Base-by-base conservation (phyloP, 805 yeast genomes). In the Kluyveromyces wickerhamii region DNA sequence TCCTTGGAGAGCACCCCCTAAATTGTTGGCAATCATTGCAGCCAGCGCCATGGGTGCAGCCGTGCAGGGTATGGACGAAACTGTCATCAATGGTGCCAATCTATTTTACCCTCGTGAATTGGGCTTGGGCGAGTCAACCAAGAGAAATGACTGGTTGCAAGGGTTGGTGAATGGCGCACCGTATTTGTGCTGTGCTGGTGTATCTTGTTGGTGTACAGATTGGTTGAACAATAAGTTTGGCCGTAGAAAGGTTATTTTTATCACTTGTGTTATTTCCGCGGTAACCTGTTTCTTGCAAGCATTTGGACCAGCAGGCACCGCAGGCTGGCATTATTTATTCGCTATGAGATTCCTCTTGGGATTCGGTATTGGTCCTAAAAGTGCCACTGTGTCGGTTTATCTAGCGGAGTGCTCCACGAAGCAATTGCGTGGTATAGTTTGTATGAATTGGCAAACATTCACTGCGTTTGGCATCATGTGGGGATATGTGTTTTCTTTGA, bases 11-110 rank as follows among this genome's bases (percentile, higher is more conserved):
- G 42, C 48, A 9, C 52, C 60, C 39, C 62, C 62, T 15, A 72
- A 67, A 39, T 61, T 79, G 45, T 54, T 71, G 41, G 72, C 63
- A 39, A 72, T 79, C 37, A 73, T 79, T 36, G 67, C 76, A 10
- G 69, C 77, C 44, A 76, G 80, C n/a, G 78, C 86, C 1, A 68
- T 79, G 72, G 80, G 83, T 34, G 88, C 87, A 14, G 82, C 82
- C 14, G 80, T 79, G 26, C 86, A 79, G 54, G 87, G 88, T 55
- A 79, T 80, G 78, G 87, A 80, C 58, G 85, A 80, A 54, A 65
- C 83, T 4, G 85, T 80, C 15, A 72, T 79, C 40, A 79, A 78
- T 47, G 88, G 88, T 44, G 87, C 87, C 6, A 65, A 71, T 35
- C 56, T 79, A 34, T 74, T 72, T 50, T 79, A 75, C 52, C 82